Evolutionary conservation across 805 yeast genomes (phyloP).

Genomic region (Clavispora fructus): DNA sequence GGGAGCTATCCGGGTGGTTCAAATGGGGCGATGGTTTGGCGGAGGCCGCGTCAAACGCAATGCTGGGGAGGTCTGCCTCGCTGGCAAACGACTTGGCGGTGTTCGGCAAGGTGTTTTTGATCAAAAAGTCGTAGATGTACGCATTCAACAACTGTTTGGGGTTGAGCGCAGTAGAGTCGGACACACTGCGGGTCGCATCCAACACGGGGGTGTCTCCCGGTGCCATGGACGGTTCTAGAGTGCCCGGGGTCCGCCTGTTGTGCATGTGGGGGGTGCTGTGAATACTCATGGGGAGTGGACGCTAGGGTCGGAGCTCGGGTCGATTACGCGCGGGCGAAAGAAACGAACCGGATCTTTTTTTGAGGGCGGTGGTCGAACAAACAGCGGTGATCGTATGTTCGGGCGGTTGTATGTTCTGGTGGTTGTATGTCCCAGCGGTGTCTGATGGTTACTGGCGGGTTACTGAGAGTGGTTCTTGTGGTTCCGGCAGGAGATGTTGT

Average conservation of each 20-base stretch:
- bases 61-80: conserved; percentile 65
- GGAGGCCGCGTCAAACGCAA: conserved; percentile 7
- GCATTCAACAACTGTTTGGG: conserved; percentile 67
- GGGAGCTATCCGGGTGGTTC: neutral
- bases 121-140: conserved; percentile 78
- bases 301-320: no score
- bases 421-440: no score
- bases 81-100: conserved; percentile 70
- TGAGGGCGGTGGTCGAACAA: no score
- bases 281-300: conserved; percentile 24
- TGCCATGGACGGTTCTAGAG: conserved; percentile 3
- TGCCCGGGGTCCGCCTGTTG: conserved; percentile 26
- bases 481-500: no score
- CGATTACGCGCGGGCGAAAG: no score
- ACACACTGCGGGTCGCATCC: conserved; percentile 22
- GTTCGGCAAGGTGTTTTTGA: conserved; percentile 64
- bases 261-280: conserved; percentile 33
- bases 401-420: no score
- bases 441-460: no score
- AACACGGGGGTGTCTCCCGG: conserved; percentile 17
- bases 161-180: conserved; percentile 44
- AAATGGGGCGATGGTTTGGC: conserved; percentile 18
- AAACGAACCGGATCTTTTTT: no score
- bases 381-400: no score
- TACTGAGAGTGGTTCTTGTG: no score